Evolutionary conservation across 768 basidiomycete species (phyloP), one percentile per base, ranked within the genome.

Genomic region (Dioszegia crocea): DNA sequence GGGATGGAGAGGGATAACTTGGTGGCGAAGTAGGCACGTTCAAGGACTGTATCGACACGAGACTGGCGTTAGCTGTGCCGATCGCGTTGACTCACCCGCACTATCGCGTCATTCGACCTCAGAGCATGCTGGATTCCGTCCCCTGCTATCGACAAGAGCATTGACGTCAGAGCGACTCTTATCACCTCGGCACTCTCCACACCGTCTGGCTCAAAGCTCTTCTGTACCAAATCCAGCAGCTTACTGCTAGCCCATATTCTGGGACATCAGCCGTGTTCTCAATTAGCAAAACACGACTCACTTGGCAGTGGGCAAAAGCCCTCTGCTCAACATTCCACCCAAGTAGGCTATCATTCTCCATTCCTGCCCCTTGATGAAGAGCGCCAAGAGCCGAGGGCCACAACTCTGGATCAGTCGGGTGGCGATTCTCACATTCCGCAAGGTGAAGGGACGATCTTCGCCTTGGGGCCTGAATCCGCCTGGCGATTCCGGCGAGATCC

Each of bases 1-100:
- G 70, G 67, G 17, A 71, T 68, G 27, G 68, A 66, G 12, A 71
- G 56, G 17, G 67, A 64, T 11, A 71, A 56, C 39, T 68, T 62
- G 16, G 67, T 50, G 8, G 43, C 23, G 14, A 71, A 40, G 56
- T 62, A 70, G 1, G 55, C 38, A 17, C 59, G 27, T 48, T 67
- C 63, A 40, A 70, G 55, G 23, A 54, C 48, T 29, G 61, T 40
- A 38, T 65, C 62, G 40, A 70, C 29, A 33, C 62, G 59, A 11
- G 54, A 52, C 41, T 62, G 53, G 2, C 3, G 19, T 38, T 31
- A 39, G 24, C 23, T 19, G n/a, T n/a, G n/a, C n/a, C n/a, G n/a
- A n/a, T n/a, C n/a, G n/a, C n/a, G n/a, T n/a, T n/a, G n/a, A n/a
- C 62, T 36, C 46, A 63, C 62, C 45, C 40, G 10, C 19, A 69